Conservation (phyloP, 306 rosid species). For the Prosopis cineraria region DNA sequence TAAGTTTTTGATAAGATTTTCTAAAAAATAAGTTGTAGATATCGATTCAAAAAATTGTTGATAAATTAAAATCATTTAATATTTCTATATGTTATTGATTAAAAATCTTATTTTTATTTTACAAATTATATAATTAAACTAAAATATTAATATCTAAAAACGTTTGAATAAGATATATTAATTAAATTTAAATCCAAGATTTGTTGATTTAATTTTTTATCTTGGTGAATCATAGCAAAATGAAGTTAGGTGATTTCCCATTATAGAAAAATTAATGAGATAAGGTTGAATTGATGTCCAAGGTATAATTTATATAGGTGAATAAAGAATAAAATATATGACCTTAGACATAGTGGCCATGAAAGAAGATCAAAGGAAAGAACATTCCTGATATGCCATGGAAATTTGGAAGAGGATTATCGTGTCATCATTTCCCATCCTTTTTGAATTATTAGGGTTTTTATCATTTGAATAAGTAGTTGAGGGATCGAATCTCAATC, state of each 20-base stretch:
- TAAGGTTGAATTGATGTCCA: constrained; percentile 27
- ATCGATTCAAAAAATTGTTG: too few species aligned
- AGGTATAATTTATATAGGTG: background rate
- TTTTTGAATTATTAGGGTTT: too few species aligned
- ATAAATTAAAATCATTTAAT: too few species aligned
- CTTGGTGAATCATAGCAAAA: constrained; percentile 15
- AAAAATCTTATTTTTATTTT: too few species aligned
- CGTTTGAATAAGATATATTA: background rate
- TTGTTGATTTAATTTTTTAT: too few species aligned
- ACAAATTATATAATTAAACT: background rate
- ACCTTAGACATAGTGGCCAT: constrained; percentile 26
- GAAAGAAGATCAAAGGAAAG: constrained; percentile 38
- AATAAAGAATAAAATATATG: constrained; percentile 8
- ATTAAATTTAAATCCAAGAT: background rate
- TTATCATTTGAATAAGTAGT: too few species aligned
- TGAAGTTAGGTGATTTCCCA: constrained; percentile 58
- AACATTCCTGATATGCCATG: constrained; percentile 34
- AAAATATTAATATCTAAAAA: background rate
- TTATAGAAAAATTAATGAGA: constrained; percentile 49
- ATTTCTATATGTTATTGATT: background rate
- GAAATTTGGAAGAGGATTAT: constrained; percentile 20
- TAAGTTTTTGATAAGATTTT: too few species aligned
- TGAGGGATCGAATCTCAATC: too few species aligned
- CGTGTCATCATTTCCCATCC: too few species aligned
- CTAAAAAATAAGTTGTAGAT: too few species aligned